Conservation (phyloP, 495 filamentous ascomycete genomes). For the Penicillium paxilli region DNA sequence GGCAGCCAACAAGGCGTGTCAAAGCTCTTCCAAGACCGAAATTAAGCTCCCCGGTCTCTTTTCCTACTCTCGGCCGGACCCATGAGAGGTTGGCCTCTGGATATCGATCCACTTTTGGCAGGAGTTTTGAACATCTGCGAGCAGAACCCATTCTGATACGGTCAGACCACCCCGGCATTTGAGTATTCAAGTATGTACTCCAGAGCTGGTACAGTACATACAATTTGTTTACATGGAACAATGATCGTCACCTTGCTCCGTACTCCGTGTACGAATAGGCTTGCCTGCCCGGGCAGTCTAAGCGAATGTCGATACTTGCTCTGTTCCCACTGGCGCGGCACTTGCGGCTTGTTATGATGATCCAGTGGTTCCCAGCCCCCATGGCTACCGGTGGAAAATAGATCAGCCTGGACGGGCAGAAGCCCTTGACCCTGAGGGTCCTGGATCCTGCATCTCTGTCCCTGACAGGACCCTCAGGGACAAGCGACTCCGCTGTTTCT, state of each 20-base stretch:
- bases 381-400: slow-evolving; percentile 9
- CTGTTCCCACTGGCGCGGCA: not conserved
- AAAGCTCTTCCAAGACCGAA: not conserved
- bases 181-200: too few species aligned
- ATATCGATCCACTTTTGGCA: slow-evolving; percentile 4
- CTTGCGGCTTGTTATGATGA: slow-evolving; percentile 2
- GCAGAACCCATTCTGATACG: slow-evolving; percentile 5
- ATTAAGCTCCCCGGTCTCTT: slow-evolving; percentile 6
- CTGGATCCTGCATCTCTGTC: too few species aligned
- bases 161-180: slow-evolving; percentile 14
- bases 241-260: slow-evolving; percentile 18
- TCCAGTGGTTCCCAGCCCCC: not conserved
- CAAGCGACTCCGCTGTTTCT: not conserved
- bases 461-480: slow-evolving; percentile 5
- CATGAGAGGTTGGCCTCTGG: not conserved
- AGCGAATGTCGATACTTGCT: slow-evolving; percentile 19
- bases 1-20: not conserved
- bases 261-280: not conserved
- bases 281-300: slow-evolving; percentile 7
- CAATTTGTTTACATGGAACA: slow-evolving; percentile 21
- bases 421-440: too few species aligned
- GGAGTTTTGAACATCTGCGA: not conserved
- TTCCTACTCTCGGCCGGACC: not conserved
- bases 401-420: slow-evolving; percentile 10
- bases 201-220: too few species aligned